Evolutionary conservation across 257 asterid genomes (phyloP).

Genomic region (Petunia secreta): DNA sequence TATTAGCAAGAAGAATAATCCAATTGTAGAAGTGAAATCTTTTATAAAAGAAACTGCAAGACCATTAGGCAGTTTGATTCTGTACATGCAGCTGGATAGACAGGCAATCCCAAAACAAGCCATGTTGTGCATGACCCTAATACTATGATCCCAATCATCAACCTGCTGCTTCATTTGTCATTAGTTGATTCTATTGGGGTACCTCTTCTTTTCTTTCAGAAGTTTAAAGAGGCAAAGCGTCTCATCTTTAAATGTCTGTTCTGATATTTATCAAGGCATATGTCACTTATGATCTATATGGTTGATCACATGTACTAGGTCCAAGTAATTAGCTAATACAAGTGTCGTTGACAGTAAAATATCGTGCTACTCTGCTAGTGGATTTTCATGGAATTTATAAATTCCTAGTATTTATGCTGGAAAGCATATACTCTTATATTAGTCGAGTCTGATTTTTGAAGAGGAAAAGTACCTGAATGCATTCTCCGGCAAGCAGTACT

Average conservation of each 20-base stretch:
- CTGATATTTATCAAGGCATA: background rate
- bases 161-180: background rate
- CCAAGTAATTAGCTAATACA: conserved; percentile 9
- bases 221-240: background rate
- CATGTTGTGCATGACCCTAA: background rate
- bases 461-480: conserved; percentile 97
- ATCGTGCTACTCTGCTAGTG: background rate
- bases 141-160: background rate
- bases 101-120: background rate
- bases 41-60: background rate
- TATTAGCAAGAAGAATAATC: background rate
- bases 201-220: conserved; percentile 10
- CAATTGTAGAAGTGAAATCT: background rate
- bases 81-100: background rate
- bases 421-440: too few relatives aligned
- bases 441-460: too few relatives aligned
- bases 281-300: background rate
- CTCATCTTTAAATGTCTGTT: background rate
- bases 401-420: too few relatives aligned
- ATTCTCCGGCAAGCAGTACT: conserved; percentile 82
- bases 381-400: conserved; percentile 12
- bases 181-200: background rate
- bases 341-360: background rate
- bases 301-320: background rate
- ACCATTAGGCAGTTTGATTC: background rate